Percentiles rank a stretch among this genome's conserved stretches.
phyloP scores from a whole-genome alignment of 106 monocot genomes.

The Acorus calamus region DNA sequence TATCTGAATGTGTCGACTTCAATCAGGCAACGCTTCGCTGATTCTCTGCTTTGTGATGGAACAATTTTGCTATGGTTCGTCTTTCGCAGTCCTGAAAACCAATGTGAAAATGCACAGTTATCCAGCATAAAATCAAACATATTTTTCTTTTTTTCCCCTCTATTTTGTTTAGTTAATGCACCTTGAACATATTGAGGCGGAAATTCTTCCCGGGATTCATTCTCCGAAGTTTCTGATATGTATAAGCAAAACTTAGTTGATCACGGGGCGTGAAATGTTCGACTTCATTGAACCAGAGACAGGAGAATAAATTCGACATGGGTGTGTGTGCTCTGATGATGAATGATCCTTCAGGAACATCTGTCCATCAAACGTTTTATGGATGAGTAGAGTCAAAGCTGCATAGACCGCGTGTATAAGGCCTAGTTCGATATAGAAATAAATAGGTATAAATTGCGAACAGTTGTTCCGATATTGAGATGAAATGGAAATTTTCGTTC shows the following conservation, averaged over 20 bases:
- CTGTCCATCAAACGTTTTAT: slow-evolving; percentile 33
- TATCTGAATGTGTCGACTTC: no score
- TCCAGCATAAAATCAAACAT: no score
- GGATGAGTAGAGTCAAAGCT: background rate
- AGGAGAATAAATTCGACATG: slow-evolving; percentile 97
- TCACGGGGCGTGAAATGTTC: slow-evolving; percentile 94
- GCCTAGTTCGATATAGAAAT: background rate
- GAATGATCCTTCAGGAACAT: slow-evolving; percentile 98
- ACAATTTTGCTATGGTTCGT: slow-evolving; percentile 79
- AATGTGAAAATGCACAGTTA: background rate
- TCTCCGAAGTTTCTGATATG: slow-evolving; percentile 78
- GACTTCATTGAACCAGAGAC: slow-evolving; percentile 97
- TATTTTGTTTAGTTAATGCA: slow-evolving; percentile 2
- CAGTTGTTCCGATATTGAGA: no score
- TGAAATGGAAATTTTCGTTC: no score
- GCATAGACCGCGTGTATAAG: background rate
- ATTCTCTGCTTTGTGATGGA: slow-evolving; percentile 82
- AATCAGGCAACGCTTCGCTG: slow-evolving; percentile 14
- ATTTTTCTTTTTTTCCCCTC: no score
- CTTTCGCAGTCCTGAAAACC: slow-evolving; percentile 86
- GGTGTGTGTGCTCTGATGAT: slow-evolving; percentile 93
- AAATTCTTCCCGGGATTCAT: slow-evolving; percentile 76
- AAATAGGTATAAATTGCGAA: background rate
- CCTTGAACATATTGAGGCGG: slow-evolving; percentile 96
- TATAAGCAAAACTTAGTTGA: slow-evolving; percentile 98